Evolutionary conservation across 1,139 yeast species (phyloP), one percentile per base, ranked within the genome.

Genomic region (Sugiyamaella pinicola): DNA sequence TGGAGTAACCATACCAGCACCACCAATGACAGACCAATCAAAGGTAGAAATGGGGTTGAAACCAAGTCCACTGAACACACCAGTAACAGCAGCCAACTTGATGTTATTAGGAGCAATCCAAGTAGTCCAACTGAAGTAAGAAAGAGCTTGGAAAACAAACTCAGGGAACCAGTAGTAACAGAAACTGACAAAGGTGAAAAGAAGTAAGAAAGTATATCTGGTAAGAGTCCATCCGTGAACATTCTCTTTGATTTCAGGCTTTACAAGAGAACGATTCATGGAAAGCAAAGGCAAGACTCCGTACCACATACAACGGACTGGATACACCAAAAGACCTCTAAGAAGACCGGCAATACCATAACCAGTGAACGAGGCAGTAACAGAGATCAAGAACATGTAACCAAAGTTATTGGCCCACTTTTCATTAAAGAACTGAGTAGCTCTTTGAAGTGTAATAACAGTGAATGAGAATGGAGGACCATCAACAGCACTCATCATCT

Each of bases 71-170:
- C 81, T 71, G 24, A 72, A 59, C 26, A 79, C 72, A 9, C 87
- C 87, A 3, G 83, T 79, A 38, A 83, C 70, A n/a, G 73, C 70
- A 7, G 83, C 84, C 45, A 83, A 66, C 54, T 77, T 75, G 58
- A 78, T 72, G 63, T 81, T 82, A 37, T 74, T 60, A 26, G 85
- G 85, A 5, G 74, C 69, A 51, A 82, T 80, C 87, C 87, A 83
- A 6, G 83, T 77, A 64, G 78, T 74, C 85, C 86, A 82, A 62
- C 78, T 79, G 71, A 82, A 82, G n/a, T 70, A 67, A 0, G 80
- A 74, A 7, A 81, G 64, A 1, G 82, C 82, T 43, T 67, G 65
- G 63, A 80, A 78, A 2, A 81, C 57, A 56, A 74, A 80, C 52
- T 73, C 71, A 15, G 87, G 87, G 37, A 82, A 49, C 85, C 85